Base-by-base conservation (phyloP, 345 rosid genomes). In the Excoecaria cochinchinensis region DNA sequence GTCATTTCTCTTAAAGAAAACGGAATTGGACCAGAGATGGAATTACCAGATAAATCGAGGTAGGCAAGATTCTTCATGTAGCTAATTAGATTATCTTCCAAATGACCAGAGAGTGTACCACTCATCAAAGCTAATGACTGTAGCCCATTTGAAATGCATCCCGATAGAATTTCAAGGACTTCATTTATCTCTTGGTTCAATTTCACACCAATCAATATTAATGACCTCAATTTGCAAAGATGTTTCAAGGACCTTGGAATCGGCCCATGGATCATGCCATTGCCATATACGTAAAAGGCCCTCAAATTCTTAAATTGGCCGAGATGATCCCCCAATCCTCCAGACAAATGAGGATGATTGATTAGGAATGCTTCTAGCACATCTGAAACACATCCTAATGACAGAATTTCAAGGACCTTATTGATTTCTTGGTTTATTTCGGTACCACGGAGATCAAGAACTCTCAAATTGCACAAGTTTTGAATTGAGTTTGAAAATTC, bases 21-120 rank as follows among this genome's bases (percentile, higher is more conserved):
- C 3, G 47, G 47, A 24, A 80, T 68, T 17, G 19, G 67, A 71
- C 80, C 78, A 5, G 56, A 80, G 16, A 83, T 75, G 0, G 68
- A 83, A 51, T 72, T 75, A 1, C 9, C 0, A 44, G 47, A 44
- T 4, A 44, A 8, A 44, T 1, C 4, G 3, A 44, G 9, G 47
- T 44, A 44, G 47, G 47, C 47, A 44, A 44, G 7, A 44, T 44
- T 44, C 47, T 0, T 10, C 9, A 3, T 7, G 21, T 55, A 6
- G n/a, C 6, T 8, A 55, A 78, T 4, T 31, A 21, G n/a, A 55
- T 17, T n/a, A 55, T 55, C 24, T 6, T 6, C 16, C 58, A 55
- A 16, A 19, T 55, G 17, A 15, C 21, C 58, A 16, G 19, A 55
- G 19, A 67, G 25, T 44, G n/a, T 16, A 67, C 70, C 46, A 46